Evolutionary conservation across 2,329 filamentous ascomycete species (phyloP), one percentile per base, ranked within the genome.

Genomic region (Colletotrichum somersetense): DNA sequence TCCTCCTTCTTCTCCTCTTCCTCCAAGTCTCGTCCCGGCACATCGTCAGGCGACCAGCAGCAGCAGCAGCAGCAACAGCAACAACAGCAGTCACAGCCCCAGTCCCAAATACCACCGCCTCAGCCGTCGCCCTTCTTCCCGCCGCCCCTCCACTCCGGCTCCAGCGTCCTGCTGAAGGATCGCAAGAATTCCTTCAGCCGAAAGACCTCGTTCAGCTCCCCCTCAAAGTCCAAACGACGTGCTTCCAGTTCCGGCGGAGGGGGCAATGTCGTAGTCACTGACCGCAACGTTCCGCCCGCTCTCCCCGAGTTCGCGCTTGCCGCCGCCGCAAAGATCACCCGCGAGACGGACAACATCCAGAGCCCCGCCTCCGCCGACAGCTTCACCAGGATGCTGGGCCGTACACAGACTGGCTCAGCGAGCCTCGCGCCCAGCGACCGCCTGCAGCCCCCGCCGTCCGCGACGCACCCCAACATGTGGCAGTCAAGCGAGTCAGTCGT

Each of bases 151-250:
- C 74, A 71, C 58, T 75, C 75, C 53, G 77, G 76, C 46, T 74
- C 76, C 40, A 80, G 78, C 76, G 72, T 80, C 64, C 75, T 81
- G 66, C 77, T 78, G 79, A 84, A 87, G 78, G 85, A 86, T 75
- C 84, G 87, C 81, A 85, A 86, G 76, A 79, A 83, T 33, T 89
- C 87, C 56, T 87, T 89, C 77, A 82, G 83, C 67, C 88, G 87
- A 75, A 89, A 88, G 77, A 74, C 87, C 11, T 89, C 88, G 55
- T 84, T 89, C 72, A 85, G 83, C 20, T 81, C 83, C 16, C 79
- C 81, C 55, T 75, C 75, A 48, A 81, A 75, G 52, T 72, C 64
- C 40, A 77, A 81, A 71, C 82, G 83, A 62, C 82, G 82, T 61
- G 80, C 85, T 52, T 83, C 85, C 33, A 82, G 84, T 12, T 81